These are phyloP conservation scores for Saccharomycopsis amapae DNA, from an alignment of 805 yeast genomes.

Conservation along the genomic window DNA sequence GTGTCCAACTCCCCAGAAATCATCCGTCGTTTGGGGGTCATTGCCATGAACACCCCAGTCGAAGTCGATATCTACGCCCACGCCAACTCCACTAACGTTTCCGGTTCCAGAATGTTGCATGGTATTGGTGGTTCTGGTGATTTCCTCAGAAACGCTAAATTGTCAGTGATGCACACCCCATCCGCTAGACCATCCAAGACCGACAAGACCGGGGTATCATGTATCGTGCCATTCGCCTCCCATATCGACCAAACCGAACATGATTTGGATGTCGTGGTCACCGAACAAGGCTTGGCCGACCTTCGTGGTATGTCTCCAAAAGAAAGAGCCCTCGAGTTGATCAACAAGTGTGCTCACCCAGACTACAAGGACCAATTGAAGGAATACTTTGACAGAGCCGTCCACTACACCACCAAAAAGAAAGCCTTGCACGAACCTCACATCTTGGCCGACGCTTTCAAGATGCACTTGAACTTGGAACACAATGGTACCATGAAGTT, in stretches of 20 bases:
- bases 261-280: slow-evolving; percentile 87
- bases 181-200: slow-evolving; percentile 90
- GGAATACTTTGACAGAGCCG: slow-evolving; percentile 84
- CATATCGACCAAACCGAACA: slow-evolving; percentile 98
- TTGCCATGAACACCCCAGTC: slow-evolving; percentile 99
- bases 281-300: slow-evolving; percentile 96
- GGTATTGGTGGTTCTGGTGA: slow-evolving; percentile 98
- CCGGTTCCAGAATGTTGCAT: slow-evolving; percentile 95
- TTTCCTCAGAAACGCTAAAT: slow-evolving; percentile 92
- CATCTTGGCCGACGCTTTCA: slow-evolving; percentile 80
- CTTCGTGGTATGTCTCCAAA: slow-evolving; percentile 91
- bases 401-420: slow-evolving; percentile 63
- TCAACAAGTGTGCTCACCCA: slow-evolving; percentile 91
- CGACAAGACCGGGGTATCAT: slow-evolving; percentile 91
- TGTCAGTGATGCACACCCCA: slow-evolving; percentile 97
- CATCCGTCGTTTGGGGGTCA: slow-evolving; percentile 93
- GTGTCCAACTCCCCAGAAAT: slow-evolving; percentile 95
- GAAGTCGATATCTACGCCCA: slow-evolving; percentile 97
- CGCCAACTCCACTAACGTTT: slow-evolving; percentile 95
- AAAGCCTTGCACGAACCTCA: slow-evolving; percentile 93
- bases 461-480: slow-evolving; percentile 86
- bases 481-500: slow-evolving; percentile 97
- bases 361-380: slow-evolving; percentile 78
- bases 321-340: slow-evolving; percentile 83
- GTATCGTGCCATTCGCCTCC: slow-evolving; percentile 93